phyloP scores from a whole-genome alignment of 139 green algal species.

The Picochlorum sp. region DNA sequence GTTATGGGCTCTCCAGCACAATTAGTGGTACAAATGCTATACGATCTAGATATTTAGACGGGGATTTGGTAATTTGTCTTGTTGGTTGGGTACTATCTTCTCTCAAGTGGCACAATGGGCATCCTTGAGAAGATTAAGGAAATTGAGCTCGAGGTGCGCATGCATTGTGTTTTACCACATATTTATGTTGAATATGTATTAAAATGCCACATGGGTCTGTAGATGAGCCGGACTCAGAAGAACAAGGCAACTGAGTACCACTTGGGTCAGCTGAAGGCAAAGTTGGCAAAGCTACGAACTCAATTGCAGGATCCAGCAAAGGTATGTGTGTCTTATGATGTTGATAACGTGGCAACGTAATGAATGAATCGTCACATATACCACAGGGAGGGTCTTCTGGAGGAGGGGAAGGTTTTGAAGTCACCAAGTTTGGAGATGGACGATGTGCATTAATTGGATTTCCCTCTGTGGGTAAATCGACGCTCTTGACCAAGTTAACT shows the following conservation, averaged over 20 bases:
- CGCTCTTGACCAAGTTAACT: slow-evolving; percentile 87
- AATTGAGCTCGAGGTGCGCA: slow-evolving; percentile 79
- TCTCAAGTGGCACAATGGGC: slow-evolving; percentile 48
- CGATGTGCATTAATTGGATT: slow-evolving; percentile 92
- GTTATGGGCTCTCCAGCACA: too few species aligned
- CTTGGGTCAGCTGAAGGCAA: slow-evolving; percentile 93
- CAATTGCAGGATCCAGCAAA: slow-evolving; percentile 84
- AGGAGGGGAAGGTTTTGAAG: slow-evolving; percentile 89
- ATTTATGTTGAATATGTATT: neutral
- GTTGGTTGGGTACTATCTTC: neutral
- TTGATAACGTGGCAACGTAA: neutral
- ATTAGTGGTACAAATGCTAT: too few species aligned
- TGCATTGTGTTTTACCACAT: too few species aligned
- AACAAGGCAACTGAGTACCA: slow-evolving; percentile 60
- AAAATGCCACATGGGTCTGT: neutral
- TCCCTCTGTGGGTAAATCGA: slow-evolving; percentile 97
- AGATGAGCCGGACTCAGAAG: slow-evolving; percentile 94
- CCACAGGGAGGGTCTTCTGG: slow-evolving; percentile 19
- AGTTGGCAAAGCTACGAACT: slow-evolving; percentile 93
- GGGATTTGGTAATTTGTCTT: neutral
- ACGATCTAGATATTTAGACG: too few species aligned
- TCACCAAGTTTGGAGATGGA: slow-evolving; percentile 94
- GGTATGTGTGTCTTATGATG: neutral
- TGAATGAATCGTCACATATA: neutral
- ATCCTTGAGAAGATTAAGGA: slow-evolving; percentile 94